These are phyloP conservation scores for Sporobolus alterniflorus DNA, from an alignment of 202 grass and related monocot genomes.

Conservation along the genomic window DNA sequence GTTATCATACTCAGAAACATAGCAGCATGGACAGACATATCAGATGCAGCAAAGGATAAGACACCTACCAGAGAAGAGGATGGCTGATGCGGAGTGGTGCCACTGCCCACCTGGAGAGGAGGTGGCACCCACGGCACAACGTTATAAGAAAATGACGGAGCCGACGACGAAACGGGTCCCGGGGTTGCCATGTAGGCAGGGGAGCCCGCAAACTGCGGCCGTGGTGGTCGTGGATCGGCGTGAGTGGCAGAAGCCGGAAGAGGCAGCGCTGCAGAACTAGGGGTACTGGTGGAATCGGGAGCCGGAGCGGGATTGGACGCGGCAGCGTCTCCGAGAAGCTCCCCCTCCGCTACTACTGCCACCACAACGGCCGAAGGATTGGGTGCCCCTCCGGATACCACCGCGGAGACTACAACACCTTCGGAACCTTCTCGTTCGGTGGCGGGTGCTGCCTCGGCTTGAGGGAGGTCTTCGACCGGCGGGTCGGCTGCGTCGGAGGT, in stretches of 20 bases:
- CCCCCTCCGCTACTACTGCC: constrained; percentile 2
- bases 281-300: neutral
- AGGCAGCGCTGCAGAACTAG: neutral
- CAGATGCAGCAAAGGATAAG: constrained; percentile 16
- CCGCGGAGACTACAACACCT: neutral
- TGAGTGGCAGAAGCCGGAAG: constrained; percentile 10
- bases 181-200: constrained; percentile 30
- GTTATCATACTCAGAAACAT: neutral
- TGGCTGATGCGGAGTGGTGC: constrained; percentile 17
- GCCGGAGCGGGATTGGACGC: neutral
- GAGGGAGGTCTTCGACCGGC: constrained; percentile 8
- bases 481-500: constrained; percentile 25
- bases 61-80: constrained; percentile 34
- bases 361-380: constrained; percentile 11
- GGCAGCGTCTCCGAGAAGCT: constrained; percentile 8
- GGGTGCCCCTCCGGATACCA: constrained; percentile 10
- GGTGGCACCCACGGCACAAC: constrained; percentile 43
- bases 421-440: neutral
- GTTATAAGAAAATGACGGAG: constrained; percentile 52
- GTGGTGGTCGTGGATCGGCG: constrained; percentile 34
- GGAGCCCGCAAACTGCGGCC: constrained; percentile 43
- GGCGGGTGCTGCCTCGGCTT: neutral
- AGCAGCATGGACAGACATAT: constrained; percentile 10
- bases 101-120: constrained; percentile 14
- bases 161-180: neutral